These are phyloP conservation scores for Xylariomycetidae sp. DNA, from an alignment of 2,329 filamentous ascomycete genomes.

Conservation along the genomic window DNA sequence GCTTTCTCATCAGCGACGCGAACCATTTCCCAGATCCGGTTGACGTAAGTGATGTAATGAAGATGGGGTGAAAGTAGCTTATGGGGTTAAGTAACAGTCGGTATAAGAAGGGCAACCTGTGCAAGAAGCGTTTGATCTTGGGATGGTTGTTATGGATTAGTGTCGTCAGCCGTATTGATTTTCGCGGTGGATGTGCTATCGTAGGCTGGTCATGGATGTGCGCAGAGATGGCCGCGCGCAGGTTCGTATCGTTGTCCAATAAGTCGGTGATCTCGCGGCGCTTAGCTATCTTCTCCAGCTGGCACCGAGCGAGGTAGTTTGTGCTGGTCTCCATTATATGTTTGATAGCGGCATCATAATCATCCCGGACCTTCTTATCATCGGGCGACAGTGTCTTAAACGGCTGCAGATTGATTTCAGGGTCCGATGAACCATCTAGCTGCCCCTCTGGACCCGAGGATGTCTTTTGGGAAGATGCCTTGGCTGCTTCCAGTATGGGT, in stretches of 20 bases:
- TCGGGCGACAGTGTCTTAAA: constrained; percentile 7
- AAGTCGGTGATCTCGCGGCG: constrained; percentile 27
- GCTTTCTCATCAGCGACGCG: constrained; percentile 37
- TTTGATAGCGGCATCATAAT: constrained; percentile 32
- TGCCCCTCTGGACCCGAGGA: neutral
- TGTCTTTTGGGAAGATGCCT: neutral
- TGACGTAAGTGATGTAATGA: constrained; percentile 43
- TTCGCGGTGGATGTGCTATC: constrained; percentile 44
- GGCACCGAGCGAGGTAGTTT: constrained; percentile 29
- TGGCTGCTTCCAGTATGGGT: constrained; percentile 2
- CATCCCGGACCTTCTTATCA: constrained; percentile 28
- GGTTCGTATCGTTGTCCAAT: constrained; percentile 36
- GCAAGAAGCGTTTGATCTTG: constrained; percentile 37
- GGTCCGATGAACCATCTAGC: too few species aligned
- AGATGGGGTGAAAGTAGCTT: constrained; percentile 48
- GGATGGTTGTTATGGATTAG: constrained; percentile 25
- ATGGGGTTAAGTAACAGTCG: constrained; percentile 43
- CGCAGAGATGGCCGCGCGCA: constrained; percentile 45
- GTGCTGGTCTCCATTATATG: constrained; percentile 34
- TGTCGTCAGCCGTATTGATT: constrained; percentile 44
- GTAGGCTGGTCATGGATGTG: constrained; percentile 42
- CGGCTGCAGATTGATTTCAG: too few species aligned
- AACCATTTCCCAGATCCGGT: constrained; percentile 48
- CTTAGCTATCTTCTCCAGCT: constrained; percentile 21
- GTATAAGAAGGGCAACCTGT: constrained; percentile 44